These are phyloP conservation scores for Wilcoxina mikolae DNA, from an alignment of 495 filamentous ascomycete genomes.

Conservation along the genomic window DNA sequence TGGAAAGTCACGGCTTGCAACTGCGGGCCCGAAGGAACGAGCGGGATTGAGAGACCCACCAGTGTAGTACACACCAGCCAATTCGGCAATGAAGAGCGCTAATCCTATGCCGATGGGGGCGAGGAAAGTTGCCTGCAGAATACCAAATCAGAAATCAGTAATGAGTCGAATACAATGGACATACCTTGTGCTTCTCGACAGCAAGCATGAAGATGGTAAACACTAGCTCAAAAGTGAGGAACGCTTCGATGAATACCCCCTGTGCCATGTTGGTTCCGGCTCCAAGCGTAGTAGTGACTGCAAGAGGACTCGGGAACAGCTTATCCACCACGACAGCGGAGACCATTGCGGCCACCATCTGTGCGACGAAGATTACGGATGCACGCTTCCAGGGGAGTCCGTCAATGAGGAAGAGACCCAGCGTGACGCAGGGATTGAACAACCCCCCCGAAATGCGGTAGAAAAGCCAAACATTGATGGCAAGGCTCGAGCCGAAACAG, in stretches of 20 bases:
- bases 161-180: no score
- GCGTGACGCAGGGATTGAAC: constrained; percentile 50
- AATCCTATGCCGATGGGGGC: constrained; percentile 43
- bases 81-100: constrained; percentile 39
- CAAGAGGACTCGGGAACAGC: constrained; percentile 39
- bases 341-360: constrained; percentile 43
- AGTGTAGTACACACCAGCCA: constrained; percentile 52
- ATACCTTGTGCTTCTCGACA: constrained; percentile 31
- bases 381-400: constrained; percentile 30
- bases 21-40: constrained; percentile 54
- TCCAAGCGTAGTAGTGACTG: constrained; percentile 33
- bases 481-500: constrained; percentile 47
- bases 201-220: constrained; percentile 46
- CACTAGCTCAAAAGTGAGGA: constrained; percentile 39
- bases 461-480: constrained; percentile 54
- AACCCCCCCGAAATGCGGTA: constrained; percentile 50
- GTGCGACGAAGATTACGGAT: constrained; percentile 37
- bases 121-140: constrained; percentile 33
- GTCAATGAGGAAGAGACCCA: constrained; percentile 42
- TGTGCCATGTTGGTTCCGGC: constrained; percentile 33
- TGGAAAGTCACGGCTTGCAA: constrained; percentile 48
- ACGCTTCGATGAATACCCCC: constrained; percentile 44
- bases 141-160: no score
- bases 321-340: constrained; percentile 38
- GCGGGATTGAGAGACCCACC: constrained; percentile 62